Base-by-base conservation (phyloP, 73 alveolate species). In the Uronychia binucleata region DNA sequence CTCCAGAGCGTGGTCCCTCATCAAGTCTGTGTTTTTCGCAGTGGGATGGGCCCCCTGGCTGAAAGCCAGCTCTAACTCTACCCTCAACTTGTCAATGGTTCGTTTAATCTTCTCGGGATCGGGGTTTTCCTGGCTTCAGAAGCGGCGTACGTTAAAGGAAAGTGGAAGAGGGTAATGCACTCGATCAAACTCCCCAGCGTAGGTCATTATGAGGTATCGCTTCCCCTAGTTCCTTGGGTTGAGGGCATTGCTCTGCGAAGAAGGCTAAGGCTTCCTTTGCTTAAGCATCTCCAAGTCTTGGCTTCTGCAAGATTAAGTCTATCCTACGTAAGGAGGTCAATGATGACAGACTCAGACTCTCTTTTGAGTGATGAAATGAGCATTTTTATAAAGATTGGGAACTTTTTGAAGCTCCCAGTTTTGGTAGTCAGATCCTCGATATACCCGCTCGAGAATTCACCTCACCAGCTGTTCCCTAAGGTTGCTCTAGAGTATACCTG, bases 151-250 rank as follows among this genome's bases (percentile, higher is more conserved):
- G 28, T 87, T 84, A 75, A 26, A 91, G 33, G 80, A 58, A 0
- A 93, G 81, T 14, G 98, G 95, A 25, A 93, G 83, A 29, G 98
- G 98, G 79, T 93, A 93, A 77, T 91, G 95, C 26, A 93, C 98
- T 79, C 88, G 86, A 77, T 93, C 98, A 34, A 93, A 91, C 57
- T 93, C 96, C 0, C 85, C 91, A 1, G 79, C 67, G 74, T 93
- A 91, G 57, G 96, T 93, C 33, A 93, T 76, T 33, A 93, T 93
- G 31, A 93, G 32, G 78, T 93, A 93, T 28, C 93, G 34, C 84
- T 90, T 93, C 1, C 31, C n/a, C 19, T 80, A n/a, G 25, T 58
- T 34, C 28, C 13, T 31, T 30, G 78, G 32, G 34, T 67, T 26
- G 5, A 26, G 32, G 29, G 78, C 29, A 5, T 26, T 26, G 8